Evolutionary conservation across 257 asterid species (phyloP), one percentile per base, ranked within the genome.

Genomic region (Penstemon eatonii): DNA sequence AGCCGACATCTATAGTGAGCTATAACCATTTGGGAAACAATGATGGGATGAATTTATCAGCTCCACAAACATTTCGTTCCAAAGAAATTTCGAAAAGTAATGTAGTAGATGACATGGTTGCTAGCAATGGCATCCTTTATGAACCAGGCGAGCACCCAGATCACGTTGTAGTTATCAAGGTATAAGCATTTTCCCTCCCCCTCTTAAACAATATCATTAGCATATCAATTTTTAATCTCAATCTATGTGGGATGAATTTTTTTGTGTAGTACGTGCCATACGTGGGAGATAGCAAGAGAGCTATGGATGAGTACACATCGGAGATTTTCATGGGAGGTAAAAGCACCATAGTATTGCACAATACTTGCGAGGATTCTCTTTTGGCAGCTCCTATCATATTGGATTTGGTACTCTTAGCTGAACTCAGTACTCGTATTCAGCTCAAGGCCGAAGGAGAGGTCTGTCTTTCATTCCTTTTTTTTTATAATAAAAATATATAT

Each of bases 1-100:
- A 93, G 99, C 99, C 99, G 52, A 94, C 99, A 41, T 94, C 99
- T 3, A 94, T 94, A 0, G 99, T 94, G 82, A 94, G 97, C 84
- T 94, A 94, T 80, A 94, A 94, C 84, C 99, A 94, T 76, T 75
- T 94, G 68, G 99, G 99, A 58, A 94, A 94, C 90, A 94, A 94
- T 40, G 99, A 94, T 1, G 99, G 99, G 18, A 89, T 94, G 97
- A 94, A 94, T 65, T 86, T 94, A 4, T 91, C 97, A 0, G 99
- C 99, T 18, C 97, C 97, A 12, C 97, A 94, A 70, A 94, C 99
- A 10, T 94, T 91, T 87, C 87, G 99, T 11, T 94, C 99, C 38
- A 94, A 94, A 76, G 99, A 94, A 90, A 94, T 94, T 58, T 94
- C 99, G 0, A 94, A 94, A 69, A 94, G 99, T 78, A 94, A 94